phyloP scores from a whole-genome alignment of 1,284 basidiomycete species.

The Cryptococcus deneoformans region DNA sequence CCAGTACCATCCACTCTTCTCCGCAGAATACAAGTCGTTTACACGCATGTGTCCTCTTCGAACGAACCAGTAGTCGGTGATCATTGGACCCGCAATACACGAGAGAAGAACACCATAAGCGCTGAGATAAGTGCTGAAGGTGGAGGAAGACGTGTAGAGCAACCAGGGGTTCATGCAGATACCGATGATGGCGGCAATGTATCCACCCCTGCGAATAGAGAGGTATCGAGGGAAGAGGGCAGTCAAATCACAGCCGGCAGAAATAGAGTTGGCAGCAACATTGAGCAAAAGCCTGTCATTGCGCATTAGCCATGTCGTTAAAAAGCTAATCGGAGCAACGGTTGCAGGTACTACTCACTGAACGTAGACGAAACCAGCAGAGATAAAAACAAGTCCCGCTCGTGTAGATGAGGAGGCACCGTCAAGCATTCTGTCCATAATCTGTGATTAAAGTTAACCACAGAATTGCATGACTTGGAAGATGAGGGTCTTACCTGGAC shows the following conservation, averaged over 20 bases:
- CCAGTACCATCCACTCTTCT: slow-evolving; percentile 65
- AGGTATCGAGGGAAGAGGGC: slow-evolving; percentile 75
- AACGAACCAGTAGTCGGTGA: slow-evolving; percentile 77
- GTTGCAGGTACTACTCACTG: slow-evolving; percentile 17
- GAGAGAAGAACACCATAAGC: slow-evolving; percentile 64
- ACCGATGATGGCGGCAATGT: slow-evolving; percentile 70
- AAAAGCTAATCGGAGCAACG: no score
- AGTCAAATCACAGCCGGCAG: slow-evolving; percentile 80
- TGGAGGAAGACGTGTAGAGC: slow-evolving; percentile 68
- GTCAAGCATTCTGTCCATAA: slow-evolving; percentile 43
- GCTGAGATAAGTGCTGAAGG: slow-evolving; percentile 77
- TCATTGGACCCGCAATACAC: slow-evolving; percentile 79
- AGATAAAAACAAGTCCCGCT: slow-evolving; percentile 59
- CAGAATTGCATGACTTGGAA: neutral
- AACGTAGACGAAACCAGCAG: slow-evolving; percentile 51
- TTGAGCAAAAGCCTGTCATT: slow-evolving; percentile 50
- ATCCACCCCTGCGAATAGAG: slow-evolving; percentile 80
- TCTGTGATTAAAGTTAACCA: slow-evolving; percentile 5
- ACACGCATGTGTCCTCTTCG: slow-evolving; percentile 69
- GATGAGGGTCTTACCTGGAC: slow-evolving; percentile 19
- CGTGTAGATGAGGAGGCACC: slow-evolving; percentile 21
- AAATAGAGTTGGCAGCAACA: slow-evolving; percentile 80
- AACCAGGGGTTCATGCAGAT: slow-evolving; percentile 71
- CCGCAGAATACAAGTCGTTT: slow-evolving; percentile 64
- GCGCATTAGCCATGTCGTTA: neutral